Conservation (phyloP, 129 eudicot species). For the Saussurea involucrata region DNA sequence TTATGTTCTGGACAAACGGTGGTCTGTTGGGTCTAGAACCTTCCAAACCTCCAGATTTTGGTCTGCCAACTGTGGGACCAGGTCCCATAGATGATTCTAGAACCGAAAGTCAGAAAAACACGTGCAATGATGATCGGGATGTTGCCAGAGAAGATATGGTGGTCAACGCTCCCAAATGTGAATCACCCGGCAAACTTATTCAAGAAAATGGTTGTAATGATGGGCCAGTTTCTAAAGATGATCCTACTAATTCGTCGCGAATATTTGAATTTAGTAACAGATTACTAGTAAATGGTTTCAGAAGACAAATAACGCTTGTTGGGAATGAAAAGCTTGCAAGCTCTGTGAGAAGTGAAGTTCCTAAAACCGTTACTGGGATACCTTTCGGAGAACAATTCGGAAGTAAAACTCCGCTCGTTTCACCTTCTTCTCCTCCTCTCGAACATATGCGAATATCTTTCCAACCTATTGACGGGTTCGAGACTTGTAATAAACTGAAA, state of each 20-base stretch:
- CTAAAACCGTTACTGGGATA: conserved; percentile 35
- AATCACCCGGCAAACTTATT: conserved; percentile 11
- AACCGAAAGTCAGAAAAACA: conserved; percentile 13
- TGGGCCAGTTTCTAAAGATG: conserved; percentile 26
- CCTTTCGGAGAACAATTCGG: conserved; percentile 39
- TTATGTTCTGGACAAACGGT: conserved; percentile 92
- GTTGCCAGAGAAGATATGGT: conserved; percentile 18
- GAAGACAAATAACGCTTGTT: conserved; percentile 40
- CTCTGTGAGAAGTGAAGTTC: conserved; percentile 36
- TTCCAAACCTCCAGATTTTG: conserved; percentile 87
- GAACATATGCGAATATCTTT: conserved; percentile 92
- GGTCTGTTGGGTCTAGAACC: conserved; percentile 86
- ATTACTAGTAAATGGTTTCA: conserved; percentile 53
- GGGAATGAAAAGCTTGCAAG: conserved; percentile 39
- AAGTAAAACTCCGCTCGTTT: conserved; percentile 28
- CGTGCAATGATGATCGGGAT: conserved; percentile 14
- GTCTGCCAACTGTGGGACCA: conserved; percentile 32
- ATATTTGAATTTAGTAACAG: conserved; percentile 53
- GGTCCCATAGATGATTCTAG: conserved; percentile 16
- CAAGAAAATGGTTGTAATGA: neutral
- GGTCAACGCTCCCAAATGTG: conserved; percentile 20
- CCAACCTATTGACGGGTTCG: conserved; percentile 73
- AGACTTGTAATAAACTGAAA: conserved; percentile 58
- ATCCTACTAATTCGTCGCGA: conserved; percentile 33
- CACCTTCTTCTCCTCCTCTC: conserved; percentile 92